Base-by-base conservation (phyloP, 257 asterid genomes). In the Handroanthus guayacan region DNA sequence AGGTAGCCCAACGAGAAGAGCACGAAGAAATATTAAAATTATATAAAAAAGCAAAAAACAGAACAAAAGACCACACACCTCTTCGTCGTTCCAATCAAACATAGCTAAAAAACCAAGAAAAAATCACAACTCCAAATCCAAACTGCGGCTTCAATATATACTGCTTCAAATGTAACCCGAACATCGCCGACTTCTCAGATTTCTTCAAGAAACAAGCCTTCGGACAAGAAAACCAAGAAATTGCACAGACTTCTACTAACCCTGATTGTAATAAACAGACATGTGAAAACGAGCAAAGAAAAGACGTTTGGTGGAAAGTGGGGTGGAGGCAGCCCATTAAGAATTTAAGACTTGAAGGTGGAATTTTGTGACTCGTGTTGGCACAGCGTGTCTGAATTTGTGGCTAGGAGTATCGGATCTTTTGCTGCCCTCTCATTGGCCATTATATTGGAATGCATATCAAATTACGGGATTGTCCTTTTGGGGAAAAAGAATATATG, bases 1-100 rank as follows among this genome's bases (percentile, higher is more conserved):
- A 5, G 36, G 18, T n/a, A 13, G 57, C 20, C 16, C 57, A 51
- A 20, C 57, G 13, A 51, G 7, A 51, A 13, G 18, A 13, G 20
- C 37, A 63, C 1, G 61, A 25, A 10, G 17, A 51, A 39, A 6
- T n/a, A 13, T 10, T 34, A n/a, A 3, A 45, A 36, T 34, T 5
- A 62, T 36, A 62, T 4, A n/a, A 9, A 11, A 51, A 44, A 51
- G 20, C 8, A n/a, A 14, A 13, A 51, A 14, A 6, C 34, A 13
- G 48, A 25, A 18, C 44, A 10, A 25, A 34, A 13, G 55, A 39
- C 37, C 18, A 65, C 48, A 14, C 55, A 87, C 91, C 91, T 85
- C 91, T 83, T 86, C 84, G 85, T 88, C 92, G 89, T 86, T 81
- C 92, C 90, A 88, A 88, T 86, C 84, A 86, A 88, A 86, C 92